Evolutionary conservation across 1,139 yeast species (phyloP).

Genomic region (Zygotorulaspora mrakii): DNA sequence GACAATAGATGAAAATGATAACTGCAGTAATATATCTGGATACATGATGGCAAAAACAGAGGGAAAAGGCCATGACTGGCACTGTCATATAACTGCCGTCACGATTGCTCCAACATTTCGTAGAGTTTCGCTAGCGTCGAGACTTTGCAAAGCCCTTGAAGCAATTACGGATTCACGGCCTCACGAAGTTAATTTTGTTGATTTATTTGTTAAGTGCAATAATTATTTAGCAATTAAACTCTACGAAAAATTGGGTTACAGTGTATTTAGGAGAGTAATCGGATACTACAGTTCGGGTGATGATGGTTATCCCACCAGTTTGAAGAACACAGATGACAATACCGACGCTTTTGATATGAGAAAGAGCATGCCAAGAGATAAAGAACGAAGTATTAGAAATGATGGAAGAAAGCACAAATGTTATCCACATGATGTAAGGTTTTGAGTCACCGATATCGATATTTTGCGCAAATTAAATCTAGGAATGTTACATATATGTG

Average conservation of each 20-base stretch:
- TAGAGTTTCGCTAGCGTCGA: conserved; percentile 77
- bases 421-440: conserved; percentile 54
- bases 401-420: conserved; percentile 59
- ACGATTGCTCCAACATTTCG: conserved; percentile 82
- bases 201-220: conserved; percentile 84
- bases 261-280: conserved; percentile 81
- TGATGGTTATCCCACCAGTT: conserved; percentile 40
- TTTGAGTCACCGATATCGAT: too few species aligned
- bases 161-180: conserved; percentile 67
- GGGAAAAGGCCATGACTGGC: conserved; percentile 84
- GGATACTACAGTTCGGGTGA: conserved; percentile 63
- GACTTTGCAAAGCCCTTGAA: conserved; percentile 68
- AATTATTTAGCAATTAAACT: conserved; percentile 74
- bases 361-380: conserved; percentile 44
- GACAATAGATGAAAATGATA: conserved; percentile 25
- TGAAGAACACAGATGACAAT: conserved; percentile 52
- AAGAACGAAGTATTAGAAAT: conserved; percentile 47
- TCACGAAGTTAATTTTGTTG: conserved; percentile 76
- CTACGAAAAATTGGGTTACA: conserved; percentile 82
- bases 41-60: conserved; percentile 97
- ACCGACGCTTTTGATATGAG: conserved; percentile 90
- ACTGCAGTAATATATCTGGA: conserved; percentile 47
- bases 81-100: conserved; percentile 94
- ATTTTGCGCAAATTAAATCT: too few species aligned
- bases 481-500: too few species aligned